Conservation (phyloP, 768 basidiomycete species). For the Podaxis sp. region DNA sequence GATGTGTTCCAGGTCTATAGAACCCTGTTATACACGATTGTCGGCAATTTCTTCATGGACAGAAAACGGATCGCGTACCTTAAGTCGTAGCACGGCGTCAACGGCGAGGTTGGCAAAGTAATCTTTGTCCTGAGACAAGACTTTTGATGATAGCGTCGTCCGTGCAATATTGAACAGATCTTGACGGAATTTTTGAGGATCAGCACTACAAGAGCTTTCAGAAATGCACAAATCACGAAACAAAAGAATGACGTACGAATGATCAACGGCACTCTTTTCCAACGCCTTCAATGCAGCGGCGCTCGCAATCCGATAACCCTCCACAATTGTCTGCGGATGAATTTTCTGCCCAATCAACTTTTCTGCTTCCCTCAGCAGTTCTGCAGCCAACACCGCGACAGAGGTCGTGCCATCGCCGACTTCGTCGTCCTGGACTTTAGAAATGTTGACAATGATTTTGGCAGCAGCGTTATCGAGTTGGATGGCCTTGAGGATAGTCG, state of each 20-base stretch:
- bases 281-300: conserved; percentile 80
- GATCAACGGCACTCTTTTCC: conserved; percentile 78
- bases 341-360: conserved; percentile 89
- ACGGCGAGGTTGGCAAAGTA: conserved; percentile 99
- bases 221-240: neutral
- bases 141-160: conserved; percentile 95
- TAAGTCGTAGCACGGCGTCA: conserved; percentile 90
- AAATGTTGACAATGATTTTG: conserved; percentile 99
- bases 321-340: conserved; percentile 97
- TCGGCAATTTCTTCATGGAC: neutral
- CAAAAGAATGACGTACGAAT: conserved; percentile 59
- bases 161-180: conserved; percentile 96
- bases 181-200: conserved; percentile 73
- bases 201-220: conserved; percentile 45
- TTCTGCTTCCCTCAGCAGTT: conserved; percentile 92
- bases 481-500: conserved; percentile 96
- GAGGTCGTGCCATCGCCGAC: conserved; percentile 94
- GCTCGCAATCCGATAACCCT: conserved; percentile 94
- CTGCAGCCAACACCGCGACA: conserved; percentile 90
- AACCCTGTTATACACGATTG: conserved; percentile 56
- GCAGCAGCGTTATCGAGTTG: conserved; percentile 98
- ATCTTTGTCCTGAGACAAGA: conserved; percentile 93
- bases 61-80: conserved; percentile 40
- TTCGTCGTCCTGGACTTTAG: conserved; percentile 99
- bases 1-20: conserved; percentile 95